Percentiles rank a stretch among this genome's conserved stretches.
Conservation (phyloP, 1,284 basidiomycete species). For the Ustilago lituana region DNA sequence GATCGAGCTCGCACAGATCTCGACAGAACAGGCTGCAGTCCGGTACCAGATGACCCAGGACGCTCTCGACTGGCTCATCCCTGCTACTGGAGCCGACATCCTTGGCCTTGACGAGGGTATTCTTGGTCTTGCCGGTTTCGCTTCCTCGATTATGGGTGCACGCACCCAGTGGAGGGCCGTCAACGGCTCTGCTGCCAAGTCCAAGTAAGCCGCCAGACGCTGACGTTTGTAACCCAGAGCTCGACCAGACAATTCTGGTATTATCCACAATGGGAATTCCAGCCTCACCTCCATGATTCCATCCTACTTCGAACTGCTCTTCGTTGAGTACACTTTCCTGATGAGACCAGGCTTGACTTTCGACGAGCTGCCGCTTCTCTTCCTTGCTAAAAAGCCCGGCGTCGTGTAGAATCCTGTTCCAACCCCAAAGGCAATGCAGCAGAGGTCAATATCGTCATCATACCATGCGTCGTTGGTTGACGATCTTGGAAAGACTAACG, state of each 20-base stretch:
- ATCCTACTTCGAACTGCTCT: too few species aligned
- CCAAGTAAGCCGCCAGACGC: conserved; percentile 34
- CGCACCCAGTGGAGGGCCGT: conserved; percentile 66
- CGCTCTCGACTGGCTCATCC: conserved; percentile 84
- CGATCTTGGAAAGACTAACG: neutral
- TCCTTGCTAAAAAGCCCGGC: conserved; percentile 11
- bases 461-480: too few species aligned
- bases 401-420: conserved; percentile 12
- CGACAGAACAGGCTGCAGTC: conserved; percentile 75
- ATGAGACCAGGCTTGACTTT: too few species aligned
- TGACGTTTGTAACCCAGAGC: too few species aligned
- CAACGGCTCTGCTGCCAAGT: conserved; percentile 60
- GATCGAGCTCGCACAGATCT: conserved; percentile 73
- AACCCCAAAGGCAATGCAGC: neutral
- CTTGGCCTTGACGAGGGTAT: conserved; percentile 84
- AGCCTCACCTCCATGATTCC: too few species aligned
- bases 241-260: too few species aligned
- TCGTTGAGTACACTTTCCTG: too few species aligned
- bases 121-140: conserved; percentile 63
- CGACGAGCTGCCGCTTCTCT: conserved; percentile 21
- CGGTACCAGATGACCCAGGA: conserved; percentile 84
- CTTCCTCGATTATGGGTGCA: conserved; percentile 62
- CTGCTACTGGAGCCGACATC: conserved; percentile 82
- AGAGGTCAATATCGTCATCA: neutral
- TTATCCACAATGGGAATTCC: too few species aligned